Conservation (phyloP, 1,284 basidiomycete genomes). For the Sparassis latifolia region DNA sequence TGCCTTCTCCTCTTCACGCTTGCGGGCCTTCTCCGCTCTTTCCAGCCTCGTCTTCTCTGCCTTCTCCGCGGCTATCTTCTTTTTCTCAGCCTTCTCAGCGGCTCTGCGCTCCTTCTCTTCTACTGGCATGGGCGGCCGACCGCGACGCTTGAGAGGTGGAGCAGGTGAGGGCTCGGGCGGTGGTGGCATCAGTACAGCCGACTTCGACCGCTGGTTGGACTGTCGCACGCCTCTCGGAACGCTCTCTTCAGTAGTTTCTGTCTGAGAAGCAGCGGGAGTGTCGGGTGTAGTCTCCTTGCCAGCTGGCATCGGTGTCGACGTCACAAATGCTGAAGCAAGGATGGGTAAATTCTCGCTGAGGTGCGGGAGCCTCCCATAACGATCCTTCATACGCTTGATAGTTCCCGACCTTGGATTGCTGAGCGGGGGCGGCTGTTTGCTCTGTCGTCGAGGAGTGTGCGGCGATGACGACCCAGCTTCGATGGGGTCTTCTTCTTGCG, state of each 20-base stretch:
- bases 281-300: not conserved
- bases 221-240: conserved; percentile 4
- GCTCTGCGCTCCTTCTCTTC: conserved; percentile 25
- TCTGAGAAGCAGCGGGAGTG: conserved; percentile 1
- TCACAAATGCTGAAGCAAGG: conserved; percentile 1
- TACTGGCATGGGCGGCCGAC: conserved; percentile 17
- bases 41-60: conserved; percentile 16
- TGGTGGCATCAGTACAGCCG: conserved; percentile 1
- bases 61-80: conserved; percentile 22
- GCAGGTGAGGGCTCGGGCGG: not conserved
- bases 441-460: not conserved
- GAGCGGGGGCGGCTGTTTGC: conserved; percentile 14
- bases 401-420: conserved; percentile 22
- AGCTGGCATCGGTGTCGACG: conserved; percentile 2
- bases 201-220: not conserved
- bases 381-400: conserved; percentile 31
- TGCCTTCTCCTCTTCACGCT: conserved; percentile 12
- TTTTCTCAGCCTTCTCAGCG: conserved; percentile 22
- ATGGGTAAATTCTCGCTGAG: conserved; percentile 10
- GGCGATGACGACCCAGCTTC: conserved; percentile 9
- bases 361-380: conserved; percentile 23
- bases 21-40: conserved; percentile 12
- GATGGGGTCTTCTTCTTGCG: conserved; percentile 11
- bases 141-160: conserved; percentile 17
- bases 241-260: conserved; percentile 1